Evolutionary conservation across 495 filamentous ascomycete species (phyloP).

Genomic region (Bombardia bombarda): DNA sequence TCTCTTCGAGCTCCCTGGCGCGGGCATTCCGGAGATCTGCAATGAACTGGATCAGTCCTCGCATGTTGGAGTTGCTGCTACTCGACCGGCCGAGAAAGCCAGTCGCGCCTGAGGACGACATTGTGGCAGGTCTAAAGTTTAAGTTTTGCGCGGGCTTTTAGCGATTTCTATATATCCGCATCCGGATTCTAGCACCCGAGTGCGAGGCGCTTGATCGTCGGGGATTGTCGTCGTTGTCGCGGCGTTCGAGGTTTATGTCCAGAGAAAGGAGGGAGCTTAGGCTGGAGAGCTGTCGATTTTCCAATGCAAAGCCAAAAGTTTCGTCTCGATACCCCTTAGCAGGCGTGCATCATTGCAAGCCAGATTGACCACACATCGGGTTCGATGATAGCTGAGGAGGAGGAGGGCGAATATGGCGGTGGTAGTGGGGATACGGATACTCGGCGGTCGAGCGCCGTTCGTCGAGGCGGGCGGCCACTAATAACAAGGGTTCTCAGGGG

Average conservation of each 20-base stretch:
- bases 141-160: too few relatives aligned
- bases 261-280: too few relatives aligned
- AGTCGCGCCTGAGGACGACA: slow-evolving; percentile 47
- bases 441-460: too few relatives aligned
- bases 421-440: too few relatives aligned
- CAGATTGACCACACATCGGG: slow-evolving; percentile 3
- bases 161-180: too few relatives aligned
- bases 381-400: not conserved
- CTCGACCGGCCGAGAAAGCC: slow-evolving; percentile 55
- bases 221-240: too few relatives aligned
- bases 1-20: slow-evolving; percentile 94
- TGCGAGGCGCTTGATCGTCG: too few relatives aligned
- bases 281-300: too few relatives aligned
- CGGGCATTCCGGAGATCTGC: slow-evolving; percentile 92
- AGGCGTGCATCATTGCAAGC: slow-evolving; percentile 9
- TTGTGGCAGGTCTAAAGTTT: slow-evolving; percentile 15
- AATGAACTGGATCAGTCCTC: slow-evolving; percentile 91
- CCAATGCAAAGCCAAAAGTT: slow-evolving; percentile 1
- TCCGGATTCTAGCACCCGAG: too few relatives aligned
- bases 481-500: not conserved
- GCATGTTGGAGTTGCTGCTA: slow-evolving; percentile 65
- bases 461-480: not conserved
- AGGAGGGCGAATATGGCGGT: not conserved
- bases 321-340: slow-evolving; percentile 5
- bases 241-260: too few relatives aligned